phyloP scores from a whole-genome alignment of 1,284 basidiomycete species.

The Papiliotrema nemorosa region DNA sequence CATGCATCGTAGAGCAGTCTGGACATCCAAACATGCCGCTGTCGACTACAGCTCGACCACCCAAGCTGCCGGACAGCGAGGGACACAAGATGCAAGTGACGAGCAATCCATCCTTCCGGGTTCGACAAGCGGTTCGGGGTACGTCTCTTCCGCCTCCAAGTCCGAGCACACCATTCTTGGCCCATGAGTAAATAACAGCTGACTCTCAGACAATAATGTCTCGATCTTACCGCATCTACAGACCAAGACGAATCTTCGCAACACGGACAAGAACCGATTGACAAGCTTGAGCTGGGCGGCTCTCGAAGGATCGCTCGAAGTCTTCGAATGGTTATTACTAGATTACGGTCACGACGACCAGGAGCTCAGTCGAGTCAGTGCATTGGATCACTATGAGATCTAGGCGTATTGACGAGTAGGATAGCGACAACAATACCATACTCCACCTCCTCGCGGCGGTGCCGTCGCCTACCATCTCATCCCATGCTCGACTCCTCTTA shows the following conservation, averaged over 20 bases:
- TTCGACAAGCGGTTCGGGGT: slow-evolving; percentile 45
- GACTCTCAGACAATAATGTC: slow-evolving; percentile 74
- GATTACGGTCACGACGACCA: slow-evolving; percentile 81
- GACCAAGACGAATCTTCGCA: slow-evolving; percentile 75
- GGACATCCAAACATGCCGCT: too few relatives aligned
- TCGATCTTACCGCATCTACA: slow-evolving; percentile 72
- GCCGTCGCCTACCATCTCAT: slow-evolving; percentile 50
- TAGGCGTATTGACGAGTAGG: too few relatives aligned
- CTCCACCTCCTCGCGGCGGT: slow-evolving; percentile 80
- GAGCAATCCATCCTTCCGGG: slow-evolving; percentile 30
- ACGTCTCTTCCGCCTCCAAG: slow-evolving; percentile 6
- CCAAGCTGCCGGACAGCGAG: too few relatives aligned
- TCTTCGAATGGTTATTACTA: slow-evolving; percentile 80
- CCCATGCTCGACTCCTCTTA: slow-evolving; percentile 24
- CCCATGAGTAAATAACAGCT: background rate
- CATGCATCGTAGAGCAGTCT: too few relatives aligned
- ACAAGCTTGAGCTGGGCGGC: slow-evolving; percentile 88
- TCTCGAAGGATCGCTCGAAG: slow-evolving; percentile 75
- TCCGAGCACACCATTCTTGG: background rate
- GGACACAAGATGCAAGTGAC: slow-evolving; percentile 27
- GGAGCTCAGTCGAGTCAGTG: slow-evolving; percentile 75
- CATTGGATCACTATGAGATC: too few relatives aligned
- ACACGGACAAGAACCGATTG: slow-evolving; percentile 68
- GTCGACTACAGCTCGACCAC: background rate
- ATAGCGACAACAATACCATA: slow-evolving; percentile 83